A percentile compares a stretch with the other conserved stretches of the same genome.
Evolutionary conservation across 164 flowering plant genomes (phyloP).

Genomic region (Santalum album): DNA sequence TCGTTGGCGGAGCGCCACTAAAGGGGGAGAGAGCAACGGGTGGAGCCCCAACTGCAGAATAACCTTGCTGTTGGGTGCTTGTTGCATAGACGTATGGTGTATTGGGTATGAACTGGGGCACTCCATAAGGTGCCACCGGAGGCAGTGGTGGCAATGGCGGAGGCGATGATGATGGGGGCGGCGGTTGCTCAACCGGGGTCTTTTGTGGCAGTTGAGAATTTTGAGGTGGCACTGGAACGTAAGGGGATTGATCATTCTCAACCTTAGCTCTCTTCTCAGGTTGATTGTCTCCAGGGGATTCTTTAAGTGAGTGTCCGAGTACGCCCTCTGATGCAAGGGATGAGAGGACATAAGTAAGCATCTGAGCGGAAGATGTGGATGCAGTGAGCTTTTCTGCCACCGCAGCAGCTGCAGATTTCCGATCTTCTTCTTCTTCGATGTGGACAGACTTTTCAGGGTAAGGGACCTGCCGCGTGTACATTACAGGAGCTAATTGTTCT

Average conservation of each 20-base stretch:
- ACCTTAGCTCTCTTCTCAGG: slow-evolving; percentile 65
- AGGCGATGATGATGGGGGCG: too few species aligned
- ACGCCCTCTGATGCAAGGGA: slow-evolving; percentile 82
- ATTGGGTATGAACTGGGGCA: too few species aligned
- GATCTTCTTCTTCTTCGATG: slow-evolving; percentile 45
- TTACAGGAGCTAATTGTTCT: slow-evolving; percentile 52
- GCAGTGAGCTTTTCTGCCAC: slow-evolving; percentile 88
- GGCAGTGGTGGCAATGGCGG: too few species aligned
- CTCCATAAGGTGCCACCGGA: too few species aligned
- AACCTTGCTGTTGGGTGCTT: too few species aligned
- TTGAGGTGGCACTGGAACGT: slow-evolving; percentile 33
- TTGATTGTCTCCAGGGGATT: slow-evolving; percentile 40
- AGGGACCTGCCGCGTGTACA: slow-evolving; percentile 37
- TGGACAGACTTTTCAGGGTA: slow-evolving; percentile 25
- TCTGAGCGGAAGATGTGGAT: slow-evolving; percentile 87
- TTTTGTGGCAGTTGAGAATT: slow-evolving; percentile 37
- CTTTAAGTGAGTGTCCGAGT: slow-evolving; percentile 36
- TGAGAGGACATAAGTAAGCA: slow-evolving; percentile 84
- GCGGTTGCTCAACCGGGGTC: too few species aligned
- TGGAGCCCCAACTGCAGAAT: slow-evolving; percentile 34
- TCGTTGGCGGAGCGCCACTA: slow-evolving; percentile 23
- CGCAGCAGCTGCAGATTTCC: slow-evolving; percentile 83
- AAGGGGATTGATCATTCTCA: slow-evolving; percentile 39
- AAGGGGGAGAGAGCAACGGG: slow-evolving; percentile 31
- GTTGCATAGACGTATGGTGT: too few species aligned